These are phyloP conservation scores for Hansenula anomala DNA, from an alignment of 1,139 yeast species.

Conservation along the genomic window DNA sequence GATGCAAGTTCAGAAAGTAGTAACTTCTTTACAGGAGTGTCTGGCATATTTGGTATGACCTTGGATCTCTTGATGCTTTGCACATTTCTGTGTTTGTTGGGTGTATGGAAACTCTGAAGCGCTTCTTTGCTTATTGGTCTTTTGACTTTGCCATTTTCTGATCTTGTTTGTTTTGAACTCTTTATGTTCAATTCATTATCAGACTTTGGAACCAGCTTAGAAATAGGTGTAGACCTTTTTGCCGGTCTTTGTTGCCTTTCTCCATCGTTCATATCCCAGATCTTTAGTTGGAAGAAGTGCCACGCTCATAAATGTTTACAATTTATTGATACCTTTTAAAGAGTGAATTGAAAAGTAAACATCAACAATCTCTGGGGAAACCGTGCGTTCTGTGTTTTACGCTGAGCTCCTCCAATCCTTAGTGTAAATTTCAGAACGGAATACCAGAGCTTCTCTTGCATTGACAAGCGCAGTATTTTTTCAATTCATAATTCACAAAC, in stretches of 20 bases:
- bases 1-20: not conserved
- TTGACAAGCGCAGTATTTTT: conserved; percentile 65
- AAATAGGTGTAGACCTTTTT: not conserved
- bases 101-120: not conserved
- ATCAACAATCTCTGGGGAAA: too few species aligned
- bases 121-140: not conserved
- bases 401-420: too few species aligned
- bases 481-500: conserved; percentile 45
- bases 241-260: not conserved
- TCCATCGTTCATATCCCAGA: too few species aligned
- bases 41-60: not conserved
- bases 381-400: too few species aligned
- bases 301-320: too few species aligned
- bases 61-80: too few species aligned
- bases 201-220: not conserved
- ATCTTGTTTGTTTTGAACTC: not conserved
- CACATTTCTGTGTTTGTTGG: not conserved
- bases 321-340: too few species aligned
- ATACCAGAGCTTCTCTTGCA: too few species aligned
- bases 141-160: not conserved
- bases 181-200: not conserved
- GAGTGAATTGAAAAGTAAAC: too few species aligned
- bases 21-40: not conserved
- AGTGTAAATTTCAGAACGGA: too few species aligned
- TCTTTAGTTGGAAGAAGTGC: too few species aligned